Evolutionary conservation across 768 basidiomycete species (phyloP).

Genomic region (Sporobolomyces pararoseus): DNA sequence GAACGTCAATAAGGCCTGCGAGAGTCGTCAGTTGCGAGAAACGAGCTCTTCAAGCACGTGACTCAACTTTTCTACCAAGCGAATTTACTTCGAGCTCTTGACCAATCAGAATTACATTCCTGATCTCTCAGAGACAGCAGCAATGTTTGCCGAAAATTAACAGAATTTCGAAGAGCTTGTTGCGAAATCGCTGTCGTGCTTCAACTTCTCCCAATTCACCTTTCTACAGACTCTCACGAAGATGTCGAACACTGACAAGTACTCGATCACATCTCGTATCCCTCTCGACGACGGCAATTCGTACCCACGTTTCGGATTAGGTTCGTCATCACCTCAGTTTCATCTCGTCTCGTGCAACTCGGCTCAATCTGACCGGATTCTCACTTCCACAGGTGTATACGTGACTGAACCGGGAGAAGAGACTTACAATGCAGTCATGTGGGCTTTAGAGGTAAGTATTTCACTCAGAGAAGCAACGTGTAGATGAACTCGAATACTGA

Average conservation of each 20-base stretch:
- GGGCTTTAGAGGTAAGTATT: constrained; percentile 60
- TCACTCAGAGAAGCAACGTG: not conserved
- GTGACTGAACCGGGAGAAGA: constrained; percentile 59
- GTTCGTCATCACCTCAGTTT: constrained; percentile 47
- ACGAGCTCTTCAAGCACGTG: no score
- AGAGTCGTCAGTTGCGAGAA: no score
- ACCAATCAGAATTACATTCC: no score
- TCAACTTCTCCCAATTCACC: not conserved
- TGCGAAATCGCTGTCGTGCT: no score
- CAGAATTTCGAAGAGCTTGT: no score
- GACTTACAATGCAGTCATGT: constrained; percentile 59
- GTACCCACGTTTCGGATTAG: constrained; percentile 63
- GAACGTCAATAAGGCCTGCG: no score
- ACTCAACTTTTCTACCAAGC: no score
- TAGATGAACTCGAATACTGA: not conserved
- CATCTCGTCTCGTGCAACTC: not conserved
- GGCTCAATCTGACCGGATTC: not conserved
- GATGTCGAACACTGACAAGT: constrained; percentile 15
- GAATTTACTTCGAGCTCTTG: no score
- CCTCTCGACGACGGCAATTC: constrained; percentile 58
- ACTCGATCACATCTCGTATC: constrained; percentile 16
- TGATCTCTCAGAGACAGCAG: no score
- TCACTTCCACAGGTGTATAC: constrained; percentile 55
- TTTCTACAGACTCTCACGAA: not conserved
- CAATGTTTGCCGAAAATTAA: no score